Conservation (phyloP, 495 filamentous ascomycete genomes). For the Aspergillus bertholletiae region DNA sequence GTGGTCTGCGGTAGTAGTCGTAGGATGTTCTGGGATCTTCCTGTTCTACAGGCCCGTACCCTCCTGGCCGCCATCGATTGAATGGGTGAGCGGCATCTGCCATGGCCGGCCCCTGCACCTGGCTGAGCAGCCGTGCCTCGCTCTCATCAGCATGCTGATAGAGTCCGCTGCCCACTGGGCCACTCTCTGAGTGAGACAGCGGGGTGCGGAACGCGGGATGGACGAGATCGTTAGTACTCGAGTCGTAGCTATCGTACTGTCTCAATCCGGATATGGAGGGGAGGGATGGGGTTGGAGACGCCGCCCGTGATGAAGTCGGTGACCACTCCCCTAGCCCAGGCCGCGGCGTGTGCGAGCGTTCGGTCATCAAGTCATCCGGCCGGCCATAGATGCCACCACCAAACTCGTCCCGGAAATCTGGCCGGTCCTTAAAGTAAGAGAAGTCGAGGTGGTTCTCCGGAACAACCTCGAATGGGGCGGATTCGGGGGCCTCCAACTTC, state of each 20-base stretch:
- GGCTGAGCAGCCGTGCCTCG: constrained; percentile 38
- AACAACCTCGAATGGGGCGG: constrained; percentile 78
- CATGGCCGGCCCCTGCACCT: constrained; percentile 37
- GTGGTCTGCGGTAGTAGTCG: constrained; percentile 33
- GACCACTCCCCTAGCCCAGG: constrained; percentile 46
- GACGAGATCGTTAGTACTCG: constrained; percentile 18
- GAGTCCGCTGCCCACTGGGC: constrained; percentile 16
- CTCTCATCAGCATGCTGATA: constrained; percentile 44
- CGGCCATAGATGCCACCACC: constrained; percentile 76
- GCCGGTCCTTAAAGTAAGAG: constrained; percentile 81
- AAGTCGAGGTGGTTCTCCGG: constrained; percentile 90
- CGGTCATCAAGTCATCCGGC: constrained; percentile 58
- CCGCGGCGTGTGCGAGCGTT: constrained; percentile 65
- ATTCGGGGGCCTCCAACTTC: constrained; percentile 25
- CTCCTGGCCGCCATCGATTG: constrained; percentile 45
- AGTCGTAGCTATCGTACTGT: constrained; percentile 26
- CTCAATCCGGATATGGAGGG: constrained; percentile 28
- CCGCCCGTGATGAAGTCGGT: constrained; percentile 42
- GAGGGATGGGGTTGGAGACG: constrained; percentile 41
- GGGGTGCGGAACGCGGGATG: constrained; percentile 39
- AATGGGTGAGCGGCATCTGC: constrained; percentile 23
- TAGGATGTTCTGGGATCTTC: constrained; percentile 40
- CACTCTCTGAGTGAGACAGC: constrained; percentile 26
- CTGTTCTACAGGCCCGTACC: constrained; percentile 46
- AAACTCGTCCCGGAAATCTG: constrained; percentile 84